These are phyloP conservation scores for Hymenoscyphus albidus DNA, from an alignment of 2,329 filamentous ascomycete species.

Conservation along the genomic window DNA sequence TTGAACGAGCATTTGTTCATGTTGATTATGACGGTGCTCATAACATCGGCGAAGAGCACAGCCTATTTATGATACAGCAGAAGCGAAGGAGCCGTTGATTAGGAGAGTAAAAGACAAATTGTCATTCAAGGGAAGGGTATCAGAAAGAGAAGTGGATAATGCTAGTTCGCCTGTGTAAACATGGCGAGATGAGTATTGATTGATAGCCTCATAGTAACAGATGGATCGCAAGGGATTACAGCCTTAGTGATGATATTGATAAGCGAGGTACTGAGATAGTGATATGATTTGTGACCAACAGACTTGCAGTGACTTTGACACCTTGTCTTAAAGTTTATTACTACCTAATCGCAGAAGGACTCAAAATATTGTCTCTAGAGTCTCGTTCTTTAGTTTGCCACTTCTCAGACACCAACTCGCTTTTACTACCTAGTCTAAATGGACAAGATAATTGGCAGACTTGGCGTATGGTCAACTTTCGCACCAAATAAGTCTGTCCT, in stretches of 20 bases:
- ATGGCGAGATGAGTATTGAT: background rate
- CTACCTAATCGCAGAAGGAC: too few species aligned
- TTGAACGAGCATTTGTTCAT: constrained; percentile 69
- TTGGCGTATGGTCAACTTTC: too few species aligned
- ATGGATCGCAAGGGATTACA: background rate
- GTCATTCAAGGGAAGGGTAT: background rate
- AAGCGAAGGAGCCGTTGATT: constrained; percentile 19
- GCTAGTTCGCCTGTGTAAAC: background rate
- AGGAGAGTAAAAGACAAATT: constrained; percentile 19
- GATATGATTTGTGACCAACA: too few species aligned
- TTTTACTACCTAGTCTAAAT: too few species aligned
- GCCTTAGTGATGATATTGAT: background rate
- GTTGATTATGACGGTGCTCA: constrained; percentile 48
- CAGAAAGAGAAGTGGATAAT: constrained; percentile 3
- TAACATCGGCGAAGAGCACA: constrained; percentile 21
- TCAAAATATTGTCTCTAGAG: too few species aligned
- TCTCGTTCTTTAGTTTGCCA: too few species aligned
- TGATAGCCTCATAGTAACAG: background rate
- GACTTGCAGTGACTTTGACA: too few species aligned
- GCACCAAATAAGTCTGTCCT: too few species aligned
- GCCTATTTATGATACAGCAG: constrained; percentile 19
- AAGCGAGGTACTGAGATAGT: background rate
- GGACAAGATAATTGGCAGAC: too few species aligned
- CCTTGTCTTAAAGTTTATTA: too few species aligned
- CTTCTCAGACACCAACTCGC: too few species aligned